Conservation (phyloP, 2,329 filamentous ascomycete genomes). For the Penicillium paneum region DNA sequence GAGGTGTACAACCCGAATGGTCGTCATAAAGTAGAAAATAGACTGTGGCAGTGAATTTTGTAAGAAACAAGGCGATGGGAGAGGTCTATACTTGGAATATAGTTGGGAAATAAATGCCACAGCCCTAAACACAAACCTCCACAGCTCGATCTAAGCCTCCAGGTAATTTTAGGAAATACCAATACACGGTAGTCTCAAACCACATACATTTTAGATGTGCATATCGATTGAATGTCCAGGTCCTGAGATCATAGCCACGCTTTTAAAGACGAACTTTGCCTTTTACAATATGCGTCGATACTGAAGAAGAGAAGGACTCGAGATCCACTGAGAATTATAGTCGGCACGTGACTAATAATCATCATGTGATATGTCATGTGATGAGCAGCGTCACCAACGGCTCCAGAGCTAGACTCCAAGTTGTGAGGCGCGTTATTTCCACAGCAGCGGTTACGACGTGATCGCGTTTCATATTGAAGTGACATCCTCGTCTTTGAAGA, state of each 20-base stretch:
- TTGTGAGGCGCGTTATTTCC: slow-evolving; percentile 22
- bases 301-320: not conserved
- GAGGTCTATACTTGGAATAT: not conserved
- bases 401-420: slow-evolving; percentile 8
- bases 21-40: not conserved
- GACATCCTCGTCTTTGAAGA: slow-evolving; percentile 16
- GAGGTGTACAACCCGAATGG: not conserved
- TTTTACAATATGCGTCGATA: not conserved
- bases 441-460: slow-evolving; percentile 22
- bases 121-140: not conserved
- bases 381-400: slow-evolving; percentile 16
- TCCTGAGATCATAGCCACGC: not conserved
- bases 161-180: not conserved
- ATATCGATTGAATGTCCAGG: not conserved
- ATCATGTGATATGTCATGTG: not conserved
- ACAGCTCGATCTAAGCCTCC: not conserved
- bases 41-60: not conserved
- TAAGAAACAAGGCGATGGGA: not conserved
- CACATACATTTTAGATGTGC: not conserved
- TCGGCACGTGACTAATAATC: not conserved
- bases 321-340: too few relatives aligned
- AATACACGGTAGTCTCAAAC: not conserved
- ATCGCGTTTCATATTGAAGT: slow-evolving; percentile 8
- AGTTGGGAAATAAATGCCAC: not conserved
- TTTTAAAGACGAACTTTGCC: not conserved